Evolutionary conservation across 805 yeast genomes (phyloP), one percentile per base, ranked within the genome.

Genomic region (Brettanomyces naardenensis): DNA sequence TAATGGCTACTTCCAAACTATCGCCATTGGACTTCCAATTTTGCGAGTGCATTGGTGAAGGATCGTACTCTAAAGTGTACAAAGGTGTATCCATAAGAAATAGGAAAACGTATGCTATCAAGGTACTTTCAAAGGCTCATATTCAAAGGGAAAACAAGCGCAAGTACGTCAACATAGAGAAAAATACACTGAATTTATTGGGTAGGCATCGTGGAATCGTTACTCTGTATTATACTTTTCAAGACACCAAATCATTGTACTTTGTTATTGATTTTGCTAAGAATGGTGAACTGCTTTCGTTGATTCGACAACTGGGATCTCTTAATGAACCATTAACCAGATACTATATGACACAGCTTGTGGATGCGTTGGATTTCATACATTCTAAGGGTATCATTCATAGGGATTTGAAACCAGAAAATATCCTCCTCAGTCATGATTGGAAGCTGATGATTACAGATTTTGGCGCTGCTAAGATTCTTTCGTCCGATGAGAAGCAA

Each of bases 151-250:
- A 92, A 60, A 84, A 83, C 55, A 92, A 92, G 58, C 87, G 87
- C 55, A 92, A 92, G 59, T 92, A 92, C 54, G 98, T 92, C 41
- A 88, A 88, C 56, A 90, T 92, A 41, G 98, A 92, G 55, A 92
- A 92, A 56, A 80, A 84, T 39, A 86, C 97, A 1, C 64, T 92
- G 44, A 89, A 88, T 58, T 63, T 90, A 19, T 65, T 92, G 44
- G 95, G 95, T 3, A 80, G 80, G 39, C 97, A 92, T 54, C 96
- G 97, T 0, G 98, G 98, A 1, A 82, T 92, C 21, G 94, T 92
- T 17, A 84, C 89, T 34, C 65, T 92, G 33, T 85, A 86, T 61
- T 92, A 84, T 60, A 92, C 98, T 1, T 92, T 92, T 62, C 98
- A 92, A 59, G 98, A 92, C 58, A 86, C 84, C 32, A 73, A 77